A percentile compares a stretch with the other conserved stretches of the same genome.
These are phyloP conservation scores for Colletotrichum cuscutae DNA, from an alignment of 2,329 filamentous ascomycete species.

Conservation along the genomic window DNA sequence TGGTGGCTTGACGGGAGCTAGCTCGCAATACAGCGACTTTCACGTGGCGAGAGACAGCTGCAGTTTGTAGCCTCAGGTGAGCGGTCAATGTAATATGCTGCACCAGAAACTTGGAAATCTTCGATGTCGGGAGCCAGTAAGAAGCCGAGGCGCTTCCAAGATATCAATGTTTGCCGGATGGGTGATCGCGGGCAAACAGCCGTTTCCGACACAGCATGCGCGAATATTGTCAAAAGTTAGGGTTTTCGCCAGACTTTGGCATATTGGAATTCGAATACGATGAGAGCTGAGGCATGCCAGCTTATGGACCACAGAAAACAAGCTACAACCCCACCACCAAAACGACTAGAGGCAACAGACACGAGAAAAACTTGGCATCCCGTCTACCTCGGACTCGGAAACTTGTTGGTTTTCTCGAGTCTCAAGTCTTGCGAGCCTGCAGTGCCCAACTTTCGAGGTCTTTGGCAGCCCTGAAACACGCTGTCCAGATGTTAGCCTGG, in stretches of 20 bases:
- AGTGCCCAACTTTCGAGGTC: not conserved
- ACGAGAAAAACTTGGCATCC: not conserved
- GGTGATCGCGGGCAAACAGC: not conserved
- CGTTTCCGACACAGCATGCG: not conserved
- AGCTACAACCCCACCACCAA: not conserved
- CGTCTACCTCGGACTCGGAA: not conserved
- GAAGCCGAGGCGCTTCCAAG: not conserved
- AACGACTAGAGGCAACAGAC: not conserved
- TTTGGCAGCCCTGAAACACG: not conserved
- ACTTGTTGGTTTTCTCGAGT: not conserved
- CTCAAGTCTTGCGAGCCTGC: not conserved
- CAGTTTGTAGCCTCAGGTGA: not conserved
- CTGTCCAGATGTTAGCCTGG: not conserved
- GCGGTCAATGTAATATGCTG: not conserved
- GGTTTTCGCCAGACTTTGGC: no score
- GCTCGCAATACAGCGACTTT: not conserved
- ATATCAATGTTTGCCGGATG: not conserved
- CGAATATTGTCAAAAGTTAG: no score
- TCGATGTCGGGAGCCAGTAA: not conserved
- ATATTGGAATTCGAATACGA: no score
- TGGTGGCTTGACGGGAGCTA: constrained; percentile 1
- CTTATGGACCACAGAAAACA: no score
- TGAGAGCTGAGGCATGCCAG: no score
- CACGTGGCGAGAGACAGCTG: not conserved
- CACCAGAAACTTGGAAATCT: not conserved